These are phyloP conservation scores for Pulveroboletus ravenelii DNA, from an alignment of 768 basidiomycete species.

Conservation along the genomic window DNA sequence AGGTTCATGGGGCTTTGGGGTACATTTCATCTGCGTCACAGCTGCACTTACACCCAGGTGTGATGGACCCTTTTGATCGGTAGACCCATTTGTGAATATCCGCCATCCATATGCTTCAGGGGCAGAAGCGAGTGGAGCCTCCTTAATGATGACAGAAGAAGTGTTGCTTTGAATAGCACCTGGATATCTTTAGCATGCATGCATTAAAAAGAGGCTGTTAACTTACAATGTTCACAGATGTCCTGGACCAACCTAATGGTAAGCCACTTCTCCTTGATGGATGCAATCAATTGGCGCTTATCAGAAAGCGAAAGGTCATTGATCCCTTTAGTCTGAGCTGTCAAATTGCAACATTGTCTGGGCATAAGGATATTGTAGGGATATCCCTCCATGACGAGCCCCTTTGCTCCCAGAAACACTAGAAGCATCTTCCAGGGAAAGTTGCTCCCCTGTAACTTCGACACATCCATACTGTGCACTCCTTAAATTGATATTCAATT, in stretches of 20 bases:
- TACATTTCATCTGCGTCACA: no score
- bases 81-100: no score
- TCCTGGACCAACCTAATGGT: not conserved
- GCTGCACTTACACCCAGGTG: no score
- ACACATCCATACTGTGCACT: not conserved
- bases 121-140: not conserved
- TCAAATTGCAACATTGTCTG: not conserved
- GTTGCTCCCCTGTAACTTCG: not conserved
- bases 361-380: not conserved
- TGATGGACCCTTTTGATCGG: no score
- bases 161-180: not conserved
- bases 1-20: no score
- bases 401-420: not conserved
- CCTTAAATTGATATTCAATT: not conserved
- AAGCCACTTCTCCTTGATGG: not conserved
- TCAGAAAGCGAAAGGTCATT: not conserved
- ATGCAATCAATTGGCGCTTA: not conserved
- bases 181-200: not conserved
- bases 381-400: not conserved
- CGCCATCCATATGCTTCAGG: no score
- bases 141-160: not conserved
- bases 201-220: no score
- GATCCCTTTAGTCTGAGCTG: not conserved
- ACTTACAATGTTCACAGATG: not conserved
- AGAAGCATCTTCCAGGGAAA: not conserved